Percentiles rank a stretch among this genome's conserved stretches.
Evolutionary conservation across 441 rosid species (phyloP).

Genomic region (Daphne laureola): DNA sequence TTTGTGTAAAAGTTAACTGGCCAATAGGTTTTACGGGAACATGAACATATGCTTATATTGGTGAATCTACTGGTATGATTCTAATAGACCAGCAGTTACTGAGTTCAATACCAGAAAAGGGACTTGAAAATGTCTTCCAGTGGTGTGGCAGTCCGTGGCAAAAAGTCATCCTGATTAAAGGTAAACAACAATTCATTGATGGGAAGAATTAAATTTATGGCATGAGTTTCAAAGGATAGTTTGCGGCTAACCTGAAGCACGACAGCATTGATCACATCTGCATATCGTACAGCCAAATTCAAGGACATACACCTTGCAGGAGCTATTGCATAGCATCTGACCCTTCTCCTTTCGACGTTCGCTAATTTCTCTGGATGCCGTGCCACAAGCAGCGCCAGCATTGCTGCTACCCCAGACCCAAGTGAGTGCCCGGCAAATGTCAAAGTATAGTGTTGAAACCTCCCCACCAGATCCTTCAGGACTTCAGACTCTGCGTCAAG

Average conservation of each 20-base stretch:
- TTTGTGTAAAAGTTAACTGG: too few species aligned
- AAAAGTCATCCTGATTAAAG: constrained; percentile 72
- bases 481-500: constrained; percentile 65
- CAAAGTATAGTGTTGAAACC: constrained; percentile 60
- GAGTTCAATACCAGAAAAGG: constrained; percentile 68
- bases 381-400: constrained; percentile 64
- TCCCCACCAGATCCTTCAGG: constrained; percentile 50
- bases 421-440: constrained; percentile 93
- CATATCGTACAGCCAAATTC: constrained; percentile 87
- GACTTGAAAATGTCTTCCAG: constrained; percentile 95
- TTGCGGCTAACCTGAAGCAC: constrained; percentile 72
- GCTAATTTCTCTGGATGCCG: constrained; percentile 51
- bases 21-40: background rate
- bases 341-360: constrained; percentile 55
- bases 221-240: background rate
- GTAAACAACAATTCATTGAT: background rate
- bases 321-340: constrained; percentile 81
- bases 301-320: constrained; percentile 95
- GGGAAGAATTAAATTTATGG: background rate
- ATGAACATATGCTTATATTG: background rate
- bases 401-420: constrained; percentile 85
- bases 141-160: constrained; percentile 89
- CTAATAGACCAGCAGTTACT: constrained; percentile 3
- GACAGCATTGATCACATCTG: constrained; percentile 81
- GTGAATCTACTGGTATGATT: background rate